phyloP scores from a whole-genome alignment of 2,329 filamentous ascomycete species.

The Trichocomaceae sp. region DNA sequence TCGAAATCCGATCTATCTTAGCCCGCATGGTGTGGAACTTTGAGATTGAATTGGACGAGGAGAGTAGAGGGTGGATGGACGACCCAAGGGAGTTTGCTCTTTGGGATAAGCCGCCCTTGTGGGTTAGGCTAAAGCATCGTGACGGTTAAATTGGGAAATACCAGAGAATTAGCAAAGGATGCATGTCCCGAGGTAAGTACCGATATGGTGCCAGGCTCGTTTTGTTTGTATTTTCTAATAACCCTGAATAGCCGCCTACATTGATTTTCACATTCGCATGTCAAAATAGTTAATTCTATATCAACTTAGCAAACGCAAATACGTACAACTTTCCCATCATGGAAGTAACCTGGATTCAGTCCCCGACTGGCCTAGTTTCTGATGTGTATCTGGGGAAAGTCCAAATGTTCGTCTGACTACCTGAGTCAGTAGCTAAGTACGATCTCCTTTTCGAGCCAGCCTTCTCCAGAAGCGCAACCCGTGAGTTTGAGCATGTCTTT shows the following conservation, averaged over 20 bases:
- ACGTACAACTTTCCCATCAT: too few relatives aligned
- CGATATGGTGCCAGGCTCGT: too few relatives aligned
- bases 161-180: too few relatives aligned
- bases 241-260: too few relatives aligned
- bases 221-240: too few relatives aligned
- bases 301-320: too few relatives aligned
- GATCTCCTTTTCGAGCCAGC: neutral
- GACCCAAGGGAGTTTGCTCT: slow-evolving; percentile 1
- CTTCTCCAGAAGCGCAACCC: slow-evolving; percentile 6
- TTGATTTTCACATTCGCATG: too few relatives aligned
- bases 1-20: slow-evolving; percentile 33
- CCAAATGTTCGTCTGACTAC: too few relatives aligned
- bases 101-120: slow-evolving; percentile 8
- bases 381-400: neutral
- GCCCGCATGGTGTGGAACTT: slow-evolving; percentile 2
- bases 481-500: neutral
- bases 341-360: too few relatives aligned
- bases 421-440: neutral
- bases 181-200: too few relatives aligned
- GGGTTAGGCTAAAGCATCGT: neutral
- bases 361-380: neutral
- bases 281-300: too few relatives aligned
- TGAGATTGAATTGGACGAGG: slow-evolving; percentile 3
- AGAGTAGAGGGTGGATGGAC: neutral
- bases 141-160: neutral